phyloP scores from a whole-genome alignment of 495 filamentous ascomycete genomes.

The Ramalina peruviana region DNA sequence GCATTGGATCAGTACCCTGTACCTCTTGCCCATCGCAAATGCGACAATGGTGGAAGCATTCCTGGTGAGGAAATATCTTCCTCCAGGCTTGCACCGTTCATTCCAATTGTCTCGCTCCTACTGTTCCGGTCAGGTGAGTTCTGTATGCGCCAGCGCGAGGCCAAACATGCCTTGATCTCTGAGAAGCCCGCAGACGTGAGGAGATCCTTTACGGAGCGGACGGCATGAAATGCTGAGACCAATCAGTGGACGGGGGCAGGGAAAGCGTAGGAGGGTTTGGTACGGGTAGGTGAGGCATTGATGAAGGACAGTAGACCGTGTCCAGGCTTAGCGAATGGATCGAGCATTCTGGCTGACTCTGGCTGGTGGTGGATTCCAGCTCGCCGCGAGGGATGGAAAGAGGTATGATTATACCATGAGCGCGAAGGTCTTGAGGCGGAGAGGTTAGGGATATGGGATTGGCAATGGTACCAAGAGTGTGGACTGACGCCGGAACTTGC shows the following conservation, averaged over 20 bases:
- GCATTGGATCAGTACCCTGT: conserved; percentile 41
- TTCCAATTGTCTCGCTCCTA: conserved; percentile 85
- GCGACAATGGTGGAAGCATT: conserved; percentile 90
- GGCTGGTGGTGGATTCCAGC: neutral
- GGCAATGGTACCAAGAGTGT: too few relatives aligned
- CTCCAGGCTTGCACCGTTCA: conserved; percentile 63
- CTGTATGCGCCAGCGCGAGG: neutral
- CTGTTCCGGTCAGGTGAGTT: neutral
- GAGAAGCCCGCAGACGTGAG: conserved; percentile 72
- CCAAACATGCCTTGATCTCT: conserved; percentile 50
- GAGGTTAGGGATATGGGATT: too few relatives aligned
- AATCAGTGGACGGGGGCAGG: neutral
- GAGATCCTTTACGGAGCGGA: conserved; percentile 58
- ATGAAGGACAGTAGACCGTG: conserved; percentile 86
- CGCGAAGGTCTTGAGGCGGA: too few relatives aligned
- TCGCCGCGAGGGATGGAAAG: too few relatives aligned
- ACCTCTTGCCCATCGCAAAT: conserved; percentile 84
- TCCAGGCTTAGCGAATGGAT: conserved; percentile 47
- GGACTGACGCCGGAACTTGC: too few relatives aligned
- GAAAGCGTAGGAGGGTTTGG: neutral
- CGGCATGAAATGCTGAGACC: conserved; percentile 81
- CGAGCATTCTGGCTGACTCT: conserved; percentile 32
- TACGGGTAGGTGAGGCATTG: conserved; percentile 88
- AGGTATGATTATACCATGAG: too few relatives aligned
- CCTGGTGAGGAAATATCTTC: conserved; percentile 91